Percentiles rank a stretch among this genome's conserved stretches.
Conservation (phyloP, 2,329 filamentous ascomycete genomes). For the Fusarium mundagurra region DNA sequence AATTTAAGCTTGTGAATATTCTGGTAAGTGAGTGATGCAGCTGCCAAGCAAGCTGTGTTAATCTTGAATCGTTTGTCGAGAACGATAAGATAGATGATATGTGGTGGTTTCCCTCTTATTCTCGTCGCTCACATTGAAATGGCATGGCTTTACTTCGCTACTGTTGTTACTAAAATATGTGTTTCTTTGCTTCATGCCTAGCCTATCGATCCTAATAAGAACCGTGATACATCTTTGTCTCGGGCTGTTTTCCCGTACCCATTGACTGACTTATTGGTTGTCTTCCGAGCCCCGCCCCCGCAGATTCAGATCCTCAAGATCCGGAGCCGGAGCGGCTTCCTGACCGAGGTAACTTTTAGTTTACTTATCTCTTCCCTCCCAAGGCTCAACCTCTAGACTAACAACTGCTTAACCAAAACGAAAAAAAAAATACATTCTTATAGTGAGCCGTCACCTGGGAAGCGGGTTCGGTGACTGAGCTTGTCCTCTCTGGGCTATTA, state of each 20-base stretch:
- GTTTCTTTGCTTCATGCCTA: neutral
- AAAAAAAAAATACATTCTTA: neutral
- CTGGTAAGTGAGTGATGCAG: neutral
- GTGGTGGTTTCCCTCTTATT: neutral
- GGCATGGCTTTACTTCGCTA: neutral
- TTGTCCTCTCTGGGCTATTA: constrained; percentile 11
- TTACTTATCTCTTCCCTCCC: constrained; percentile 5
- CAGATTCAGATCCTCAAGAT: constrained; percentile 29
- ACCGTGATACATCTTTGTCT: neutral
- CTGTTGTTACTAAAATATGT: neutral
- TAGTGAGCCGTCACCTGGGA: neutral
- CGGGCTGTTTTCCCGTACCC: neutral
- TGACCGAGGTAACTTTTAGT: constrained; percentile 18
- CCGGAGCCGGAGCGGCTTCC: constrained; percentile 33
- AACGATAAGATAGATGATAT: neutral
- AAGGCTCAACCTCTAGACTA: neutral
- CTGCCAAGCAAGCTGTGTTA: neutral
- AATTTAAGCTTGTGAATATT: too few relatives aligned
- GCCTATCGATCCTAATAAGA: neutral
- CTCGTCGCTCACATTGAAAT: neutral
- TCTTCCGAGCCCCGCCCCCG: constrained; percentile 31
- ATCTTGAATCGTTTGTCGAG: neutral
- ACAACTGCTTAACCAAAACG: neutral
- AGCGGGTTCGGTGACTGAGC: constrained; percentile 10
- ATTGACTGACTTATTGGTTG: neutral